Conservation (phyloP, 83 land plant genomes). For the Diphasiastrum complanatum region DNA sequence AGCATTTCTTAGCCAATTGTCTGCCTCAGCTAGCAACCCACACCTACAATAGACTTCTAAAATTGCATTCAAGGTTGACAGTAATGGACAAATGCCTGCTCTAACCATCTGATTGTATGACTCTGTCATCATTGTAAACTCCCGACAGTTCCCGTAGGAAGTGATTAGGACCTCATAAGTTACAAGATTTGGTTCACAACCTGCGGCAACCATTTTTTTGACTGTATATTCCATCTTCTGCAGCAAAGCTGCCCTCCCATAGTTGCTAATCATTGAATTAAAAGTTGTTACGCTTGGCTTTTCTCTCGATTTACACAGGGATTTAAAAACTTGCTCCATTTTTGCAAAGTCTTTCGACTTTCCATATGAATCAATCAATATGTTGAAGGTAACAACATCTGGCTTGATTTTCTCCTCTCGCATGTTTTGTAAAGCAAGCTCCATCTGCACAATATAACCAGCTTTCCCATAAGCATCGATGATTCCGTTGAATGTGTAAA, state of each 20-base stretch:
- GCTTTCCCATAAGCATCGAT: slow-evolving; percentile 91
- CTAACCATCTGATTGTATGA: slow-evolving; percentile 35
- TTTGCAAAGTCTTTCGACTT: slow-evolving; percentile 55
- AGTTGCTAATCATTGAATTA: slow-evolving; percentile 75
- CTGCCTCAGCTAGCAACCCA: slow-evolving; percentile 54
- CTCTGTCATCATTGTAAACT: slow-evolving; percentile 49
- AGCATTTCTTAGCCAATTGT: slow-evolving; percentile 46
- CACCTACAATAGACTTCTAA: slow-evolving; percentile 70
- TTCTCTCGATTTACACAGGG: slow-evolving; percentile 57
- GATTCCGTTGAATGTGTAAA: slow-evolving; percentile 78
- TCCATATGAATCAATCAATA: slow-evolving; percentile 82
- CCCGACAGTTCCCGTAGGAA: slow-evolving; percentile 56
- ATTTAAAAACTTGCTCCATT: slow-evolving; percentile 78
- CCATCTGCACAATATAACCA: slow-evolving; percentile 74
- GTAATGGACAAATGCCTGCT: slow-evolving; percentile 35
- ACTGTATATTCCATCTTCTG: slow-evolving; percentile 53
- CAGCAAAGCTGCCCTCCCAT: slow-evolving; percentile 66
- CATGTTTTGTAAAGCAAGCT: slow-evolving; percentile 51
- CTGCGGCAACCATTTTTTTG: slow-evolving; percentile 44
- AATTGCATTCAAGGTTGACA: slow-evolving; percentile 67
- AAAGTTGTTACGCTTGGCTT: slow-evolving; percentile 59
- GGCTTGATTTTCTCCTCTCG: slow-evolving; percentile 51
- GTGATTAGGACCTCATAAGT: slow-evolving; percentile 68
- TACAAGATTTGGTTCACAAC: slow-evolving; percentile 49
- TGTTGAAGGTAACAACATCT: slow-evolving; percentile 67